phyloP scores from a whole-genome alignment of 257 asterid genomes.

The Lycium barbarum region DNA sequence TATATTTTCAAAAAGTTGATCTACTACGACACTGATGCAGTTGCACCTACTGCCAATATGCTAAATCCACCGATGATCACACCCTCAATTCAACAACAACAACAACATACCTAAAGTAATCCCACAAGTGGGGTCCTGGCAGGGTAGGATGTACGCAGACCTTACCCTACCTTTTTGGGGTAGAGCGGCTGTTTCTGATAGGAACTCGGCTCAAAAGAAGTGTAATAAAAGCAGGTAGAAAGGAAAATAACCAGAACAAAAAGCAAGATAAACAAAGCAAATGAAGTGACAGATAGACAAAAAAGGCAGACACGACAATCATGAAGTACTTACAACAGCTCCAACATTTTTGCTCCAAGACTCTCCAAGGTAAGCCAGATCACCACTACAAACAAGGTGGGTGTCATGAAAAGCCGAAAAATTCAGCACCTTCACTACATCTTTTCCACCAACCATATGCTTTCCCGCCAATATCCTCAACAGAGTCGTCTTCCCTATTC shows the following conservation, averaged over 20 bases:
- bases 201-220: too few species aligned
- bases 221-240: too few species aligned
- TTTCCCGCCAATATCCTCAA: slow-evolving; percentile 96
- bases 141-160: too few species aligned
- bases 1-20: not conserved
- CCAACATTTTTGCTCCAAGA: slow-evolving; percentile 91
- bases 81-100: not conserved
- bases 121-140: too few species aligned
- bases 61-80: not conserved
- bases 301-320: not conserved
- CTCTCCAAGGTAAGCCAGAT: slow-evolving; percentile 90
- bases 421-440: slow-evolving; percentile 83
- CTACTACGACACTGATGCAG: not conserved
- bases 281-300: too few species aligned
- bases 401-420: slow-evolving; percentile 95
- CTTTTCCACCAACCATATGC: slow-evolving; percentile 97
- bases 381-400: slow-evolving; percentile 83
- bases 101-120: not conserved
- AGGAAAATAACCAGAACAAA: too few species aligned
- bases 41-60: not conserved
- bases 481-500: slow-evolving; percentile 85
- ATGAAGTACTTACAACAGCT: slow-evolving; percentile 69
- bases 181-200: too few species aligned
- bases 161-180: too few species aligned
- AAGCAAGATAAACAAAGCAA: too few species aligned